These are phyloP conservation scores for Mortierella sp. DNA, from an alignment of 371 early-diverging fungal genomes.

Conservation along the genomic window DNA sequence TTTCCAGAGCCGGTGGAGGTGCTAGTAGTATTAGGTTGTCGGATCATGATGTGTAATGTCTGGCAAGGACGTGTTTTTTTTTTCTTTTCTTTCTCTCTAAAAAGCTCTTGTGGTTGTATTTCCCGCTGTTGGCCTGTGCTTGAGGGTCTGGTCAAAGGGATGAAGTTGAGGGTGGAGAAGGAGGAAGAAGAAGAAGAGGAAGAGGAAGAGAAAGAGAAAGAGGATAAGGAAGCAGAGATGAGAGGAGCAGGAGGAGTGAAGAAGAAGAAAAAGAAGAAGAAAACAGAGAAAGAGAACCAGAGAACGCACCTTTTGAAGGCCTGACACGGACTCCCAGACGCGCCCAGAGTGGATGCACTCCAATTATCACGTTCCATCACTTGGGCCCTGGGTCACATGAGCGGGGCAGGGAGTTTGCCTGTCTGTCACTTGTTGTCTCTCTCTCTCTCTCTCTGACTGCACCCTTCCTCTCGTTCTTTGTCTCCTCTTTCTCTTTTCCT, in stretches of 20 bases:
- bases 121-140: background rate
- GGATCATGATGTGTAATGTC: too few relatives aligned
- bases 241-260: background rate
- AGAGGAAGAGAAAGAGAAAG: too few relatives aligned
- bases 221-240: background rate
- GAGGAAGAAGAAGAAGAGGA: background rate
- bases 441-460: too few relatives aligned
- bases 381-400: background rate
- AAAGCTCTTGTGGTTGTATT: background rate
- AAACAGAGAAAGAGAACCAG: background rate
- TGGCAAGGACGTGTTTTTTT: background rate
- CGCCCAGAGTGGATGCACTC: background rate
- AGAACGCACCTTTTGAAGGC: too few relatives aligned
- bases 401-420: too few relatives aligned
- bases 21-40: too few relatives aligned
- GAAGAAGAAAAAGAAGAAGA: background rate
- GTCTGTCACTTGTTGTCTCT: too few relatives aligned
- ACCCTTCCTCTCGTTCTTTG: background rate
- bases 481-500: background rate
- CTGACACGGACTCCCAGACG: too few relatives aligned
- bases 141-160: too few relatives aligned
- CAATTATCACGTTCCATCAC: background rate
- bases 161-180: too few relatives aligned
- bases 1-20: too few relatives aligned
- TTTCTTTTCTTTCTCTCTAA: too few relatives aligned